Evolutionary conservation across 495 filamentous ascomycete genomes (phyloP), one percentile per base, ranked within the genome.

Genomic region (Aspergillus coremiiformis): DNA sequence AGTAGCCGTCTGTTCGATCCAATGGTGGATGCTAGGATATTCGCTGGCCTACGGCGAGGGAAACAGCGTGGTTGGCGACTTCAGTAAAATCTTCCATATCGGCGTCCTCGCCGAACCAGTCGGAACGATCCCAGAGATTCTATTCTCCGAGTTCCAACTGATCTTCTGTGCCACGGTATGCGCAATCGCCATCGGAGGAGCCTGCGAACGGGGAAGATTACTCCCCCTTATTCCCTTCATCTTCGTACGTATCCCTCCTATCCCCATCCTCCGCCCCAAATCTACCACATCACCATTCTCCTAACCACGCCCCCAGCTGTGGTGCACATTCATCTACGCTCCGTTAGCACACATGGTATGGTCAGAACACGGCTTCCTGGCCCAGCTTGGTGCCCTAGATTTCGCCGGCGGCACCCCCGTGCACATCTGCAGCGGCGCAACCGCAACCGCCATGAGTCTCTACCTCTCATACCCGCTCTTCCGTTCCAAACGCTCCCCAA

Each of bases 131-230:
- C 77, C 77, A 2, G 77, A 78, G 45, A 70, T 79, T 30, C 61
- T 78, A 8, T 78, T 78, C 60, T 71, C 71, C 17, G 59, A 79
- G 32, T 79, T 78, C 54, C 77, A 79, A 61, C 66, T 74, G 49
- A 67, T 79, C 30, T 80, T 79, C 63, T 71, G 70, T 56, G 74
- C 73, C 21, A 72, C 70, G 24, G 76, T 78, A 1, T 72, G 73
- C 45, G 66, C 61, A 12, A 67, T 69, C 39, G 59, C 74, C 8
- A 66, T 77, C 32, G 70, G 75, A 8, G 74, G 72, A 14, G 62
- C 69, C 42, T 74, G 76, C 53, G 76, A 79, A 50, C 61, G 72
- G n/a, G 75, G 75, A 17, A 63, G 74, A 21, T 66, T 78, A 20
- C 52, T 78, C 5, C 74, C 76, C 9, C 66, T 74, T 17, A 63